Evolutionary conservation across 2,329 filamentous ascomycete genomes (phyloP).

Genomic region (Lachnellula cervina): DNA sequence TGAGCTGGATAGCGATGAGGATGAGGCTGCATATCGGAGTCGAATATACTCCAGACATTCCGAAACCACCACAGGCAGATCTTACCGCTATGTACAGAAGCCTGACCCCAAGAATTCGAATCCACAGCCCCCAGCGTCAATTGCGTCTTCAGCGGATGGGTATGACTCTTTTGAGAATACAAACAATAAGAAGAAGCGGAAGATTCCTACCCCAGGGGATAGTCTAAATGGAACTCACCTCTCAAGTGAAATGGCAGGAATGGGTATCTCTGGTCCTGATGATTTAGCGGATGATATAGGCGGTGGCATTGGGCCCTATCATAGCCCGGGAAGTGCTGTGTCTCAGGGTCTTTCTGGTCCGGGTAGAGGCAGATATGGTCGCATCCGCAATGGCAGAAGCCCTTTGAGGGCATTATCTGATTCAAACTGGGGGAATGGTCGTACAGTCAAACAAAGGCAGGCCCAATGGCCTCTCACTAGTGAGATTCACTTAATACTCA

Average conservation of each 20-base stretch:
- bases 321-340: conserved; percentile 51
- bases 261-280: conserved; percentile 51
- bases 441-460: conserved; percentile 30
- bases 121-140: conserved; percentile 58
- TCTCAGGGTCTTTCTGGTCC: conserved; percentile 73
- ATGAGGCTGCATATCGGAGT: conserved; percentile 35
- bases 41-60: conserved; percentile 42
- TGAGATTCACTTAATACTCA: conserved; percentile 22
- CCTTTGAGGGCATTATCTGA: conserved; percentile 58
- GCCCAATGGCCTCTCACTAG: conserved; percentile 28
- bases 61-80: conserved; percentile 42
- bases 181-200: conserved; percentile 98
- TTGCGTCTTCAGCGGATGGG: conserved; percentile 70
- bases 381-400: conserved; percentile 56
- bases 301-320: conserved; percentile 45
- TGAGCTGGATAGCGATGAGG: conserved; percentile 58
- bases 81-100: conserved; percentile 40
- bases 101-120: conserved; percentile 43
- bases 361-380: conserved; percentile 78
- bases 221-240: conserved; percentile 40
- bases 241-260: conserved; percentile 59
- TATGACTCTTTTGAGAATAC: conserved; percentile 98
- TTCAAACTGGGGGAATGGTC: conserved; percentile 32
- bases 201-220: conserved; percentile 86
- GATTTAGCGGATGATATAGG: conserved; percentile 39